phyloP scores from a whole-genome alignment of 2,329 filamentous ascomycete species.

The Chaetomiaceae sp. region DNA sequence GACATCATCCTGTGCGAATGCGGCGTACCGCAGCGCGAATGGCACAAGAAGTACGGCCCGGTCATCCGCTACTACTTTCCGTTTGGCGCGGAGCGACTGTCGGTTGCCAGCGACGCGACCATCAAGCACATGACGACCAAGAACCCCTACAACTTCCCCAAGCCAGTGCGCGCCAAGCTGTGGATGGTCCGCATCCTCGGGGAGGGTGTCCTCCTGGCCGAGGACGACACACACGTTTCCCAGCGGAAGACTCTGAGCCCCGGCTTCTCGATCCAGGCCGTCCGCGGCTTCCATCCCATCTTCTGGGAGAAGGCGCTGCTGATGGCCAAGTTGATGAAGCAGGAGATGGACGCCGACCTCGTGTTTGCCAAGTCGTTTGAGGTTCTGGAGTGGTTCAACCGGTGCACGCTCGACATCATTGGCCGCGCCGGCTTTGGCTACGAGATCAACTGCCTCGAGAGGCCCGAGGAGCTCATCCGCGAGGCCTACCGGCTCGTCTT shows the following conservation, averaged over 20 bases:
- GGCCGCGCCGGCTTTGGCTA: conserved; percentile 37
- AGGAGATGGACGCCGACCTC: conserved; percentile 29
- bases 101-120: conserved; percentile 38
- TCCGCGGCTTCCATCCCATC: conserved; percentile 32
- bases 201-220: conserved; percentile 37
- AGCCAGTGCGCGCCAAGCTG: conserved; percentile 30
- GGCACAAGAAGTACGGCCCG: conserved; percentile 36
- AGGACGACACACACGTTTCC: conserved; percentile 36
- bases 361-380: conserved; percentile 30
- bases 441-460: conserved; percentile 34
- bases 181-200: conserved; percentile 41
- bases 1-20: conserved; percentile 36
- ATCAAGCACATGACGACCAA: conserved; percentile 39
- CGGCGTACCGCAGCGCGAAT: conserved; percentile 36
- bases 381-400: conserved; percentile 38
- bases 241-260: conserved; percentile 29
- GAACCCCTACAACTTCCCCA: conserved; percentile 32
- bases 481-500: conserved; percentile 38
- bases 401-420: conserved; percentile 40
- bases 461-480: conserved; percentile 32
- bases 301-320: conserved; percentile 37
- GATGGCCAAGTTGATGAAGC: conserved; percentile 37
- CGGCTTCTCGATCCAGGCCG: conserved; percentile 24
- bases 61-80: conserved; percentile 43
- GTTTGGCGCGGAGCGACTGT: conserved; percentile 38